Conservation (phyloP, 352 stramenopile genomes). For the Globisporangium rhizosaccharum region DNA sequence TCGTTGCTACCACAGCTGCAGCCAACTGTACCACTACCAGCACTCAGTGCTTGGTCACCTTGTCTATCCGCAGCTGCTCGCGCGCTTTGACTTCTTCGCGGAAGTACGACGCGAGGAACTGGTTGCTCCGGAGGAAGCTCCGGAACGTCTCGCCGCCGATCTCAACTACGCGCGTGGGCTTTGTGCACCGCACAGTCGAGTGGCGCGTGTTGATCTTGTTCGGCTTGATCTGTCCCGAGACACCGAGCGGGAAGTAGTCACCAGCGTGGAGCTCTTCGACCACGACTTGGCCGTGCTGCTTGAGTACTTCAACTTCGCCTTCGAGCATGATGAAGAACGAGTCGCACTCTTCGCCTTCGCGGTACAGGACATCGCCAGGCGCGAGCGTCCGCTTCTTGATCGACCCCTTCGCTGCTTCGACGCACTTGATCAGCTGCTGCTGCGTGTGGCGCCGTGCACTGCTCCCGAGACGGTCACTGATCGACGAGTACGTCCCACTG, state of each 20-base stretch:
- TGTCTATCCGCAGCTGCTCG: slow-evolving; percentile 56
- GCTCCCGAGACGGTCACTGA: slow-evolving; percentile 61
- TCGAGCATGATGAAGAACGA: slow-evolving; percentile 79
- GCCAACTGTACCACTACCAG: slow-evolving; percentile 1
- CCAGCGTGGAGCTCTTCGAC: slow-evolving; percentile 66
- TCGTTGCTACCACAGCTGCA: not conserved
- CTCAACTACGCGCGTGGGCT: slow-evolving; percentile 67
- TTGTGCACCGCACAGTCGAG: slow-evolving; percentile 63
- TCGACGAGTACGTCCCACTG: slow-evolving; percentile 65
- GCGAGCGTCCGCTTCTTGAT: slow-evolving; percentile 59
- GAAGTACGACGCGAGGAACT: slow-evolving; percentile 80
- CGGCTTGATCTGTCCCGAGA: slow-evolving; percentile 57
- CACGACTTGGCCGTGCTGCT: slow-evolving; percentile 55
- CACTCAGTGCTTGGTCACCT: slow-evolving; percentile 21
- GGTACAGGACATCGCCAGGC: slow-evolving; percentile 69
- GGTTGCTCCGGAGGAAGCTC: slow-evolving; percentile 79
- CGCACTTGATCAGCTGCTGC: slow-evolving; percentile 70
- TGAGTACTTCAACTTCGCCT: slow-evolving; percentile 66
- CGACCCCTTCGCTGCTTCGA: slow-evolving; percentile 65
- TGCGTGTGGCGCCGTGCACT: slow-evolving; percentile 56
- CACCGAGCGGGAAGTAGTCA: slow-evolving; percentile 79
- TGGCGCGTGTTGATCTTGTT: slow-evolving; percentile 68
- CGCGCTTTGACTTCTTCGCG: slow-evolving; percentile 62
- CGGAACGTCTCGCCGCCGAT: slow-evolving; percentile 79
- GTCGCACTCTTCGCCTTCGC: slow-evolving; percentile 67